These are phyloP conservation scores for Beauveria australis DNA, from an alignment of 2,329 filamentous ascomycete species.

Conservation along the genomic window DNA sequence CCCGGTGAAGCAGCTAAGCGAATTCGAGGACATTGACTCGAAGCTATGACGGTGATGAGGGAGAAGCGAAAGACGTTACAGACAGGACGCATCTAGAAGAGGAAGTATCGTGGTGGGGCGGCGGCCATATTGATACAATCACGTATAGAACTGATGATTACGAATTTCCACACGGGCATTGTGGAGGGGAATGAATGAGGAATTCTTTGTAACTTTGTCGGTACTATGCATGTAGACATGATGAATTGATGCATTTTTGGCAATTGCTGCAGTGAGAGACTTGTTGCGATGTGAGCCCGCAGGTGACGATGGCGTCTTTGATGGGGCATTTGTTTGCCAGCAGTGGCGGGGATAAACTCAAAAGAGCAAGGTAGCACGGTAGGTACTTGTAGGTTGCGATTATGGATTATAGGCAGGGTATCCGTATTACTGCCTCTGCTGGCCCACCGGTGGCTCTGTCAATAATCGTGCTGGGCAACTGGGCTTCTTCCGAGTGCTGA, in stretches of 20 bases:
- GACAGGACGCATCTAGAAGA: neutral
- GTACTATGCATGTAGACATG: neutral
- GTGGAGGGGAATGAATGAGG: neutral
- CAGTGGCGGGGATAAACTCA: too few species aligned
- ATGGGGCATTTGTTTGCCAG: neutral
- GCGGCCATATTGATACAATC: neutral
- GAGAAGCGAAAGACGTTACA: neutral
- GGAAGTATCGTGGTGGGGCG: neutral
- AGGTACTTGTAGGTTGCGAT: too few species aligned
- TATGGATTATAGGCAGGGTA: too few species aligned
- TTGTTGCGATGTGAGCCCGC: neutral
- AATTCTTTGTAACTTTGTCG: neutral
- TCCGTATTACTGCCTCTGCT: too few species aligned
- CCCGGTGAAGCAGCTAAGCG: slow-evolving; percentile 65
- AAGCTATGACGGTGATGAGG: slow-evolving; percentile 51
- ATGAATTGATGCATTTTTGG: neutral
- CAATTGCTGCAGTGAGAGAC: neutral
- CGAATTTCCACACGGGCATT: slow-evolving; percentile 3
- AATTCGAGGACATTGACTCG: slow-evolving; percentile 77
- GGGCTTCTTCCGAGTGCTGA: too few species aligned
- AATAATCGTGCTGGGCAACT: too few species aligned
- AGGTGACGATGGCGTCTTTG: neutral
- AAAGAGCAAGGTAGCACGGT: too few species aligned
- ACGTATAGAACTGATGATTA: slow-evolving; percentile 5
- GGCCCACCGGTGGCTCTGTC: too few species aligned